These are phyloP conservation scores for Zymoseptoria brevis DNA, from an alignment of 2,329 filamentous ascomycete species.

Conservation along the genomic window DNA sequence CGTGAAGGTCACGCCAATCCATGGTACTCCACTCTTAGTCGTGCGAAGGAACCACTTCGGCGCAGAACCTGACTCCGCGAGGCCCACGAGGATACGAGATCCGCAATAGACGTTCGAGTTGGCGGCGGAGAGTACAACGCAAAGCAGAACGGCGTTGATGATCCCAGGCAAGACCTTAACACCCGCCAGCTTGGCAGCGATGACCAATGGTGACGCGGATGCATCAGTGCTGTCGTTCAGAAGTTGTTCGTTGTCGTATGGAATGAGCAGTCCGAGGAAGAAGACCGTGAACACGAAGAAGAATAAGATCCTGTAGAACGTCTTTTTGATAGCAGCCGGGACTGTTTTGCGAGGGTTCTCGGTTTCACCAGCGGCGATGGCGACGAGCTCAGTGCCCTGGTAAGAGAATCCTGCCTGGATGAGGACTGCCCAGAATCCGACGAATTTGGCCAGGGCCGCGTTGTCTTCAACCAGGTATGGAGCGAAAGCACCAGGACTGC, in stretches of 20 bases:
- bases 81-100: conserved; percentile 58
- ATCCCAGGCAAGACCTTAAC: conserved; percentile 54
- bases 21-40: conserved; percentile 58
- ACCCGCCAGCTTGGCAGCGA: conserved; percentile 54
- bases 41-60: conserved; percentile 49
- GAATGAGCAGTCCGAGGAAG: conserved; percentile 31
- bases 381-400: conserved; percentile 47
- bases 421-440: conserved; percentile 50
- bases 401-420: conserved; percentile 52
- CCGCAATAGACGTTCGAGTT: conserved; percentile 63
- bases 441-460: conserved; percentile 27
- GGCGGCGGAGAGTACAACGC: conserved; percentile 59
- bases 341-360: conserved; percentile 44
- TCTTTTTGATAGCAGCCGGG: conserved; percentile 30
- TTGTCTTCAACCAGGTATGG: conserved; percentile 24
- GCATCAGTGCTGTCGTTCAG: conserved; percentile 34
- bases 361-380: conserved; percentile 46
- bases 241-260: conserved; percentile 30
- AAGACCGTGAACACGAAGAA: conserved; percentile 32
- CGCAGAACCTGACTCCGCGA: conserved; percentile 53
- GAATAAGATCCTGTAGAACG: conserved; percentile 31
- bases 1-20: conserved; percentile 62
- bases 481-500: conserved; percentile 32
- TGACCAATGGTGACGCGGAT: conserved; percentile 58
- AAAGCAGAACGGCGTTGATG: conserved; percentile 65